Conservation (phyloP, 2,329 filamentous ascomycete species). For the Biscogniauxia marginata region DNA sequence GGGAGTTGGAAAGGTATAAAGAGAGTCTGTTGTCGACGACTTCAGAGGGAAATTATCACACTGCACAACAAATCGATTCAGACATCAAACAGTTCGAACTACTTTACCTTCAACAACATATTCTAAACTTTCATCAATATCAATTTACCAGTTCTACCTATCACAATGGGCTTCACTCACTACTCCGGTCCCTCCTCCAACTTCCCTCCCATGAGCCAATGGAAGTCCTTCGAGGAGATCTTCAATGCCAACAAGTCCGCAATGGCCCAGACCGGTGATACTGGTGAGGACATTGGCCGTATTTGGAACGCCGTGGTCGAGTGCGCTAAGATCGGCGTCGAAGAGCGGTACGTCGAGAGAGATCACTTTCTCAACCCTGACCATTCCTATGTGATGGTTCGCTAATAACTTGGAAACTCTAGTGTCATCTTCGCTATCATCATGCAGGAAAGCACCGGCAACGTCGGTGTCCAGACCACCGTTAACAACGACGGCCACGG, state of each 20-base stretch:
- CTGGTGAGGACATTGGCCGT: constrained; percentile 31
- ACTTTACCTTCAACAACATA: background rate
- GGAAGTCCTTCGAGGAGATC: constrained; percentile 35
- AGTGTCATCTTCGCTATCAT: constrained; percentile 41
- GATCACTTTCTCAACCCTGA: no score
- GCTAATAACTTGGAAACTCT: background rate
- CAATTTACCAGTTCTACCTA: background rate
- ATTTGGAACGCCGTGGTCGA: constrained; percentile 34
- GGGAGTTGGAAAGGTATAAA: background rate
- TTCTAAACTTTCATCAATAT: background rate
- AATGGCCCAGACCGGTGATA: constrained; percentile 34
- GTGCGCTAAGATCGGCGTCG: constrained; percentile 34
- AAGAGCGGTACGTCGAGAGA: constrained; percentile 19
- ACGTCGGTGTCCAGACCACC: constrained; percentile 38
- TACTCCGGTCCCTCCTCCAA: constrained; percentile 27
- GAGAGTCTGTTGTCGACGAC: background rate
- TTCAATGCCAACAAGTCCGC: constrained; percentile 35
- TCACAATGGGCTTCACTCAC: background rate
- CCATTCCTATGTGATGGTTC: background rate
- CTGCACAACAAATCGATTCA: no score
- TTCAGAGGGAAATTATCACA: background rate
- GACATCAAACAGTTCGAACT: background rate
- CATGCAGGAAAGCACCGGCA: constrained; percentile 41
- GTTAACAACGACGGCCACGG: constrained; percentile 31
- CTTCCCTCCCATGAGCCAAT: constrained; percentile 34